Evolutionary conservation across 768 basidiomycete genomes (phyloP).

Genomic region (Ephemerocybe angulata): DNA sequence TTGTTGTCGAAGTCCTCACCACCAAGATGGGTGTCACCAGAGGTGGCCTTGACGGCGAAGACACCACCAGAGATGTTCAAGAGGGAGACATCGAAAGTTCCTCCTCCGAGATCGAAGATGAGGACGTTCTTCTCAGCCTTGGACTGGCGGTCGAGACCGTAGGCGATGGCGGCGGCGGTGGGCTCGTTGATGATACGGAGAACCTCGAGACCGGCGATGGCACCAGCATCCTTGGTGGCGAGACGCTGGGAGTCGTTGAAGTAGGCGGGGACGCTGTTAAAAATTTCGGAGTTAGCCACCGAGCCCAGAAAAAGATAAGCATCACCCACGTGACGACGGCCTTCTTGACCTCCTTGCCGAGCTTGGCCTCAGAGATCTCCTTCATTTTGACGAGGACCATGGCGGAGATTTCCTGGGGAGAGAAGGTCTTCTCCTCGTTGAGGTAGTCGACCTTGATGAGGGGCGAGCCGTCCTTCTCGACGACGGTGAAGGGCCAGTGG

Average conservation of each 20-base stretch:
- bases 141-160: slow-evolving; percentile 94
- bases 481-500: slow-evolving; percentile 97
- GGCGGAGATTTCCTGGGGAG: slow-evolving; percentile 98
- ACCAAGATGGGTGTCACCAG: slow-evolving; percentile 98
- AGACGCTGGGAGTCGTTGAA: slow-evolving; percentile 99
- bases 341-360: slow-evolving; percentile 97
- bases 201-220: slow-evolving; percentile 96
- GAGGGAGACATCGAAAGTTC: slow-evolving; percentile 99
- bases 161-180: slow-evolving; percentile 98
- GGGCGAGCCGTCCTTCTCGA: slow-evolving; percentile 96
- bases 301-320: slow-evolving; percentile 5
- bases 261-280: slow-evolving; percentile 86
- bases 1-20: slow-evolving; percentile 99
- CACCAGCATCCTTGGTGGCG: slow-evolving; percentile 98
- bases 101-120: slow-evolving; percentile 99
- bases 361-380: slow-evolving; percentile 98
- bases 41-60: slow-evolving; percentile 98
- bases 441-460: slow-evolving; percentile 96
- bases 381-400: slow-evolving; percentile 99
- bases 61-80: slow-evolving; percentile 97
- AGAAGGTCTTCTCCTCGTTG: slow-evolving; percentile 92
- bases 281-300: slow-evolving; percentile 9
- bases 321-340: slow-evolving; percentile 90
- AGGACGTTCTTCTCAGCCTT: slow-evolving; percentile 96
- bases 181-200: slow-evolving; percentile 99